A percentile compares a stretch with the other conserved stretches of the same genome.
phyloP scores from a whole-genome alignment of 2,329 filamentous ascomycete genomes.

The Paecilomyces sp. region DNA sequence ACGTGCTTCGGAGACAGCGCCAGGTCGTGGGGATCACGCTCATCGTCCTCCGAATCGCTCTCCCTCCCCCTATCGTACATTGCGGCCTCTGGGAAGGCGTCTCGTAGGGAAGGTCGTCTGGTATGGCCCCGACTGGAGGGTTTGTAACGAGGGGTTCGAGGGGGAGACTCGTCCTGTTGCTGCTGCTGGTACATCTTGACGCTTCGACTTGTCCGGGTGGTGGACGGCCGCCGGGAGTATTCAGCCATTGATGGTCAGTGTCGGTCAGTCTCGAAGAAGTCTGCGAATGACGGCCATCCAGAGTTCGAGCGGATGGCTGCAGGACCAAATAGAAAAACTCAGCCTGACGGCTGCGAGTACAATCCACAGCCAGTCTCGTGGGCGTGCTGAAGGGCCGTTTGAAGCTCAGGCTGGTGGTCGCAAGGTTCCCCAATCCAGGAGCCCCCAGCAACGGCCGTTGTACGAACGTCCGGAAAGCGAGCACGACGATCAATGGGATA shows the following conservation, averaged over 20 bases:
- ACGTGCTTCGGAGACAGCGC: conserved; percentile 69
- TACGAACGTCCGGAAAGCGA: neutral
- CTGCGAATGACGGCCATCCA: neutral
- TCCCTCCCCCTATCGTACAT: conserved; percentile 24
- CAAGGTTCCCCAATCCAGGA: neutral
- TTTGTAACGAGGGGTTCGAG: conserved; percentile 32
- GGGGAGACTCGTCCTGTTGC: conserved; percentile 26
- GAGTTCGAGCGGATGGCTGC: neutral
- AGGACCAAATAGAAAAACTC: neutral
- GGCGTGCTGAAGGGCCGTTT: neutral
- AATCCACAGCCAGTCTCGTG: neutral
- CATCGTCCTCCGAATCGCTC: conserved; percentile 29
- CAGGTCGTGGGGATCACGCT: conserved; percentile 61
- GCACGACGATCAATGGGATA: neutral
- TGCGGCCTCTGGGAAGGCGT: conserved; percentile 33
- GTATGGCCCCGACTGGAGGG: conserved; percentile 19
- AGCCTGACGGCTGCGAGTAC: neutral
- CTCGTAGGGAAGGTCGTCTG: conserved; percentile 28
- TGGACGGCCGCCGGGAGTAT: neutral
- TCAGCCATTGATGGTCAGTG: neutral
- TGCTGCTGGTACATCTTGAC: conserved; percentile 17
- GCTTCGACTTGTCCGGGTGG: conserved; percentile 11
- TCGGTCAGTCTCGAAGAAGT: neutral
- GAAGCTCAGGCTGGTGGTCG: neutral
- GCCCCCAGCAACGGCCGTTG: neutral